A percentile compares a stretch with the other conserved stretches of the same genome.
These are phyloP conservation scores for Wilhelminamyces savonicus DNA, from an alignment of 805 yeast genomes.

Conservation along the genomic window DNA sequence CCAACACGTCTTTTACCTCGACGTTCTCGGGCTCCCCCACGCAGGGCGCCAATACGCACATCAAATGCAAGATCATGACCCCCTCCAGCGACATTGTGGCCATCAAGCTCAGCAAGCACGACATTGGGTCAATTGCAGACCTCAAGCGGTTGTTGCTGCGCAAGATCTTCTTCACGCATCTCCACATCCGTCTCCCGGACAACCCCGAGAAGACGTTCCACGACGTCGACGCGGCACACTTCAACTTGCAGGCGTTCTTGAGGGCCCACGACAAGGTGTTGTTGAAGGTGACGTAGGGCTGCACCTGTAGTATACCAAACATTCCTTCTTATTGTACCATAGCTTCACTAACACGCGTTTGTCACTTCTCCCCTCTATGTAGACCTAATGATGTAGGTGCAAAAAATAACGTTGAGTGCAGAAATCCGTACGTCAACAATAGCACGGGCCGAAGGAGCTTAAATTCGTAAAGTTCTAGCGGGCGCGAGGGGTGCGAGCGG, in stretches of 20 bases:
- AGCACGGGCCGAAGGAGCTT: no score
- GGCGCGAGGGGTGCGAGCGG: no score
- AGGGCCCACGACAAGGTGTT: constrained; percentile 14
- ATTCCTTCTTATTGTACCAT: not conserved
- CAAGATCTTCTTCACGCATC: constrained; percentile 18
- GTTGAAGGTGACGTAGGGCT: constrained; percentile 15
- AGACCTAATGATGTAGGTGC: no score
- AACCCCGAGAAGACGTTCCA: constrained; percentile 12
- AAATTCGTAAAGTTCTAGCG: no score
- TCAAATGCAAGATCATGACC: constrained; percentile 24
- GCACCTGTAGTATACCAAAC: no score
- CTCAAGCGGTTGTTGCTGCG: constrained; percentile 20
- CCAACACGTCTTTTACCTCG: constrained; percentile 3
- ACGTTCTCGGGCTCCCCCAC: constrained; percentile 1
- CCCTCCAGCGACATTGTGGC: constrained; percentile 21
- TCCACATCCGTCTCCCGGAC: constrained; percentile 19
- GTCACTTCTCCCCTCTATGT: constrained; percentile 3
- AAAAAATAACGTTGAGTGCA: no score
- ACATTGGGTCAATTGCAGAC: constrained; percentile 13
- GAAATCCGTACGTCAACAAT: no score
- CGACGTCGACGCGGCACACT: constrained; percentile 19
- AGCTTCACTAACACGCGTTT: constrained; percentile 1
- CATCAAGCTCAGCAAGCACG: constrained; percentile 16
- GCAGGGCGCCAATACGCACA: constrained; percentile 2
- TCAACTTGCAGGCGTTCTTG: constrained; percentile 13